Evolutionary conservation across 306 rosid species (phyloP), one percentile per base, ranked within the genome.

Genomic region (Rosa rugosa): DNA sequence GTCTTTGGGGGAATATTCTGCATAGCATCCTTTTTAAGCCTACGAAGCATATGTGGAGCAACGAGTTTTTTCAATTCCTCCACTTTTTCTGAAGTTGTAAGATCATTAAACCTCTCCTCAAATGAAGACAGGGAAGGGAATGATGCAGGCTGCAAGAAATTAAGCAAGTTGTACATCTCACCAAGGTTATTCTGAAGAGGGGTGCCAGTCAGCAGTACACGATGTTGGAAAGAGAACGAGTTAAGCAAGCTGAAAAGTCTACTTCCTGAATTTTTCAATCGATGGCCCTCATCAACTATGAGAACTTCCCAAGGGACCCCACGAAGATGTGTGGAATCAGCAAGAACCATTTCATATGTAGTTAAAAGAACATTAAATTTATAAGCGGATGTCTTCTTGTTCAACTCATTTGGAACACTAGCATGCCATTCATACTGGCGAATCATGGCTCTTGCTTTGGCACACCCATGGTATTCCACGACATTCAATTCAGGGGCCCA

Each of bases 231-330:
- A 76, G 97, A 96, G 86, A 93, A 89, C 20, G 98, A 62, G 80
- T 96, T 96, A 16, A 96, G 97, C 91, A 93, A 84, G 88, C 99
- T 91, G 89, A 96, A 96, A 85, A 96, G 97, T 89, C 93, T 96
- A 85, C 99, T 96, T 86, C 79, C 97, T 76, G 99, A 91, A 88
- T 96, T 96, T 83, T 96, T 96, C 83, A 96, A 84, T 62, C 99
- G 96, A 86, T 96, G 99, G 36, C 98, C 99, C 83, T 96, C 99
- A 56, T 96, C 99, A 56, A 96, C 99, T 84, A 96, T 80, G 83
- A 96, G 99, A 86, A 93, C 98, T 88, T 96, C 99, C 99, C 99
- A 96, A 27, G 99, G 97, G 85, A 96, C 96, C 81, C 91, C 98
- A 51, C 98, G 96, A 83, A 96, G 84, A 87, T 89, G 97, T 77